A percentile compares a stretch with the other conserved stretches of the same genome.
phyloP scores from a whole-genome alignment of 1,139 yeast genomes.

The Diutina mesorugosa region DNA sequence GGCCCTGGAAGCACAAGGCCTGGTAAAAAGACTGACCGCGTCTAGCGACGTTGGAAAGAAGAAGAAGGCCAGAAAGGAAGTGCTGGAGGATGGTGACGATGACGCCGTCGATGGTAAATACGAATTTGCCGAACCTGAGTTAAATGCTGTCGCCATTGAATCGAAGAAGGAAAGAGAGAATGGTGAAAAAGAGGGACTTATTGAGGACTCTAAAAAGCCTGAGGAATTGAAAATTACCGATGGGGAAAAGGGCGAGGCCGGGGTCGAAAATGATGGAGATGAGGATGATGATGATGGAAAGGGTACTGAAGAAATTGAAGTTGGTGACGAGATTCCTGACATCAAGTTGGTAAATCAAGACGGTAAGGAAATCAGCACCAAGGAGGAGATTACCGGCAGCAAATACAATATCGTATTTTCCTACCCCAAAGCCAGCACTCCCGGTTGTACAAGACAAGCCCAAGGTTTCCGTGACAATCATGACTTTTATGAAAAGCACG shows the following conservation, averaged over 20 bases:
- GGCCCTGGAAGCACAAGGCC: background rate
- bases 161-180: background rate
- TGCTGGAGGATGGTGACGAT: conserved; percentile 18
- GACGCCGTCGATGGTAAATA: conserved; percentile 16
- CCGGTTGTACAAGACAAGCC: conserved; percentile 92
- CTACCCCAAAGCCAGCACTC: conserved; percentile 88
- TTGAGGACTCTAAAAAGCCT: background rate
- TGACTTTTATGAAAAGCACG: conserved; percentile 37
- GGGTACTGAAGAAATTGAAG: conserved; percentile 24
- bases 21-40: background rate
- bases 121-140: background rate
- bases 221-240: background rate
- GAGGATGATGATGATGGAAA: background rate
- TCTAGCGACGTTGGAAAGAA: background rate
- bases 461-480: conserved; percentile 71
- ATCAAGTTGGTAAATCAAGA: conserved; percentile 54
- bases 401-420: conserved; percentile 55
- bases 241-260: conserved; percentile 4
- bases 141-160: background rate
- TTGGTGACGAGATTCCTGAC: conserved; percentile 65
- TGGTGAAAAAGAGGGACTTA: background rate
- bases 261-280: conserved; percentile 6
- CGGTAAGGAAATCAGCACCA: conserved; percentile 41
- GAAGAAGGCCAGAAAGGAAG: background rate
- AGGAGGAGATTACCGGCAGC: conserved; percentile 30